phyloP scores from a whole-genome alignment of 345 rosid species.

The Luvunga scandens region DNA sequence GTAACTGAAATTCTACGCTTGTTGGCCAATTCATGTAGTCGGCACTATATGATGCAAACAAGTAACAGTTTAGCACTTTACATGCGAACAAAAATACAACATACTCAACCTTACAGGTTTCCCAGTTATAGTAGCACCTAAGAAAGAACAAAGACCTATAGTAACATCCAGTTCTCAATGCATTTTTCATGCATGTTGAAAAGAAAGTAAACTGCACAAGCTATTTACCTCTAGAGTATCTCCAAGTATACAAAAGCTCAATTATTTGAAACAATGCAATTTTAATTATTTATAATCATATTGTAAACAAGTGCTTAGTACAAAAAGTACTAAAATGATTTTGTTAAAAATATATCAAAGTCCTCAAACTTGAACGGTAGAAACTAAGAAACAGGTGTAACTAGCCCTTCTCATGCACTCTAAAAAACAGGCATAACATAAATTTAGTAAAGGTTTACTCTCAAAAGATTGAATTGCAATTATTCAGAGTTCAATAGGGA shows the following conservation, averaged over 20 bases:
- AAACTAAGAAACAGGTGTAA: background rate
- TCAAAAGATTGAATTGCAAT: too few species aligned
- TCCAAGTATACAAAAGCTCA: background rate
- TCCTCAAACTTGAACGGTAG: background rate
- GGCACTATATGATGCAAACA: conserved; percentile 56
- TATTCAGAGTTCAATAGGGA: background rate
- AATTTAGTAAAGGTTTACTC: too few species aligned
- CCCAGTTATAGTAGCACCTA: background rate
- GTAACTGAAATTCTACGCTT: conserved; percentile 97
- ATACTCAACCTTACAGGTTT: background rate
- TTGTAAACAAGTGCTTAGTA: background rate
- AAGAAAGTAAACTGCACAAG: background rate
- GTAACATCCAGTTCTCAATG: background rate
- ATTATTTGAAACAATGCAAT: background rate
- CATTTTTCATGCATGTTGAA: background rate
- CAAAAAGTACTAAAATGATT: background rate
- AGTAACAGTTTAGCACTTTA: conserved; percentile 21
- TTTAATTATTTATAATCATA: background rate
- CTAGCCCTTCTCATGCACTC: background rate
- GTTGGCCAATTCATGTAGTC: conserved; percentile 95
- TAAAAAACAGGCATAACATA: background rate
- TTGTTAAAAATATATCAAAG: background rate
- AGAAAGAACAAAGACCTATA: background rate
- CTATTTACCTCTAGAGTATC: background rate
- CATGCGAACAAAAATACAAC: background rate